phyloP scores from a whole-genome alignment of 805 yeast species.

The Jamesozyma piceae region DNA sequence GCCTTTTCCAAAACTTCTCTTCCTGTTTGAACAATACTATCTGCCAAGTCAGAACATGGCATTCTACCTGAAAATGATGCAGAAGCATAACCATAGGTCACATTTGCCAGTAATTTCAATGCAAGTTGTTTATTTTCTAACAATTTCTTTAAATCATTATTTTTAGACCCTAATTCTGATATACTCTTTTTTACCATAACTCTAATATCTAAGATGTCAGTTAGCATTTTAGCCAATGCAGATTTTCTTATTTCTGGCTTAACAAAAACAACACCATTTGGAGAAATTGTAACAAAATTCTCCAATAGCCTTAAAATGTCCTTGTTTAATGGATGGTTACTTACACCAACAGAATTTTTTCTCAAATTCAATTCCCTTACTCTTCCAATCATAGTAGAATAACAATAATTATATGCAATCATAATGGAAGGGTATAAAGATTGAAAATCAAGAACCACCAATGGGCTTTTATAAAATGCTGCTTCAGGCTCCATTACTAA shows the following conservation, averaged over 20 bases:
- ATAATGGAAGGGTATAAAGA: constrained; percentile 88
- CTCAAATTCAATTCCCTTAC: constrained; percentile 42
- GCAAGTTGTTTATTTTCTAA: constrained; percentile 78
- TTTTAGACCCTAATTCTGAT: constrained; percentile 37
- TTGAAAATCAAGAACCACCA: constrained; percentile 86
- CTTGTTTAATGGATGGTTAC: constrained; percentile 40
- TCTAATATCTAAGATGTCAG: constrained; percentile 73
- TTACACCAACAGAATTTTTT: constrained; percentile 45
- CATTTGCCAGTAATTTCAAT: constrained; percentile 83
- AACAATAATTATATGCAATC: constrained; percentile 86
- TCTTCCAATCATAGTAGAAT: constrained; percentile 60
- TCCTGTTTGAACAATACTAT: constrained; percentile 85
- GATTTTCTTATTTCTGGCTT: constrained; percentile 60
- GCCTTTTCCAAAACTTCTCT: constrained; percentile 74
- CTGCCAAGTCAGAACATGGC: constrained; percentile 95
- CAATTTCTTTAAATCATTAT: constrained; percentile 42
- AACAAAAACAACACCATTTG: constrained; percentile 79
- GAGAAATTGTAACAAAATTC: constrained; percentile 59
- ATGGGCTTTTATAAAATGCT: constrained; percentile 76
- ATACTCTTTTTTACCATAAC: constrained; percentile 70
- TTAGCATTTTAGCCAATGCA: constrained; percentile 70
- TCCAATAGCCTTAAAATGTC: constrained; percentile 47
- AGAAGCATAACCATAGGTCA: constrained; percentile 90
- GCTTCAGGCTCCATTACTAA: constrained; percentile 88
- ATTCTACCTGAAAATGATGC: constrained; percentile 93